phyloP scores from a whole-genome alignment of 345 rosid species.

The Limnanthes douglasii region DNA sequence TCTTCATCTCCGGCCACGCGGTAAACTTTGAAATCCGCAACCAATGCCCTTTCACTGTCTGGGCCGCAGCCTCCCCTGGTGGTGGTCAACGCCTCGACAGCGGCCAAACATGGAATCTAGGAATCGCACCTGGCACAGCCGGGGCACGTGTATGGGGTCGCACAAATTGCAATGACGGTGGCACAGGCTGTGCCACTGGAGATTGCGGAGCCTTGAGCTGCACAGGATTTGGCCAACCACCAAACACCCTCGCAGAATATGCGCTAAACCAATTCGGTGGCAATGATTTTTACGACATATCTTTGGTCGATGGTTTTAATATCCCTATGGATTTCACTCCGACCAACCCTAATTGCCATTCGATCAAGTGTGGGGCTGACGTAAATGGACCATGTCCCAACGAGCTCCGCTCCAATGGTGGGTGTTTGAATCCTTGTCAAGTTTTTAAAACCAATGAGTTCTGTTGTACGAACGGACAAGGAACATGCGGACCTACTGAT shows the following conservation, averaged over 20 bases:
- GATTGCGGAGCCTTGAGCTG: conserved; percentile 16
- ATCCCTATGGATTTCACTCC: conserved; percentile 29
- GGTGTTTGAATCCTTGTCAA: conserved; percentile 30
- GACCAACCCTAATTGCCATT: conserved; percentile 9
- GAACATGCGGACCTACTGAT: conserved; percentile 25
- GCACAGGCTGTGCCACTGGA: conserved; percentile 17
- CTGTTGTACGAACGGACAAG: conserved; percentile 30
- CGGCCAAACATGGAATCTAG: conserved; percentile 16
- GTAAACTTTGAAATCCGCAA: conserved; percentile 11
- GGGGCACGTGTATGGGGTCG: conserved; percentile 21
- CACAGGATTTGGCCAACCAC: conserved; percentile 12
- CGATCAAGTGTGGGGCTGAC: conserved; percentile 17
- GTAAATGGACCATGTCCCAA: conserved; percentile 23
- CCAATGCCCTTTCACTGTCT: conserved; percentile 19
- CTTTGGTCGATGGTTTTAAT: conserved; percentile 21
- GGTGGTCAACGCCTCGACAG: conserved; percentile 16
- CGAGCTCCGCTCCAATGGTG: conserved; percentile 19
- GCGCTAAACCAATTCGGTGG: conserved; percentile 6
- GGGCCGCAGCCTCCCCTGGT: conserved; percentile 25
- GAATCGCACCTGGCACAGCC: conserved; percentile 7
- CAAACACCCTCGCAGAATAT: conserved; percentile 19
- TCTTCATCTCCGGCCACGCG: conserved; percentile 3
- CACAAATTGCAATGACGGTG: conserved; percentile 11
- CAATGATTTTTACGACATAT: conserved; percentile 23
- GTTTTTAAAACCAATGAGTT: conserved; percentile 22